phyloP scores from a whole-genome alignment of 2,329 filamentous ascomycete genomes.

The Trichoderma semiorbis region DNA sequence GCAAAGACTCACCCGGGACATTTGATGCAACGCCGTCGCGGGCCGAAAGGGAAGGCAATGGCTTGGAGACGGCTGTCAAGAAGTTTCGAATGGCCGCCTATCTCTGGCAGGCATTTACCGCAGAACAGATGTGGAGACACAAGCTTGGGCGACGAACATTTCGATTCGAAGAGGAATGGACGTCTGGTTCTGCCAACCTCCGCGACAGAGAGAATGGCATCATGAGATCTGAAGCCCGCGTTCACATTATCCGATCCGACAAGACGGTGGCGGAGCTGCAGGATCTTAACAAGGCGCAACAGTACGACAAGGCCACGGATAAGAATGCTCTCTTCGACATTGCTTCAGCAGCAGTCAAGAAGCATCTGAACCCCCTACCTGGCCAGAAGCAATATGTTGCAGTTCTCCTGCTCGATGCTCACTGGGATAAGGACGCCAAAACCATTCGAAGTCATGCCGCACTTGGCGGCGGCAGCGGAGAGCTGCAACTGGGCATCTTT shows the following conservation, averaged over 20 bases:
- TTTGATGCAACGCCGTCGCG: constrained; percentile 80
- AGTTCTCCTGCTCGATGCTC: constrained; percentile 78
- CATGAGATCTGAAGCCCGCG: constrained; percentile 85
- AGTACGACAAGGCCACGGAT: constrained; percentile 65
- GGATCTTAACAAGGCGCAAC: constrained; percentile 73
- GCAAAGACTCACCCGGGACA: constrained; percentile 79
- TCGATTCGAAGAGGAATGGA: constrained; percentile 94
- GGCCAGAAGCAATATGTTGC: constrained; percentile 89
- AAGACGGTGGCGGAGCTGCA: constrained; percentile 83
- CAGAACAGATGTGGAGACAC: constrained; percentile 92
- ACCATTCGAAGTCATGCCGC: constrained; percentile 78
- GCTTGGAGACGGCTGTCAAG: constrained; percentile 71
- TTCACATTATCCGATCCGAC: constrained; percentile 79
- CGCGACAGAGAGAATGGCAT: constrained; percentile 67
- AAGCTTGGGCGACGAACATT: constrained; percentile 82
- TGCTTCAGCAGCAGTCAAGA: constrained; percentile 71
- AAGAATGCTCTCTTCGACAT: constrained; percentile 74
- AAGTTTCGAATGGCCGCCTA: constrained; percentile 97
- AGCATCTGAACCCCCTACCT: constrained; percentile 68
- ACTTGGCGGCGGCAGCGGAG: constrained; percentile 69
- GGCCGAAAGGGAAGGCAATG: constrained; percentile 75
- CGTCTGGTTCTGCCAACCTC: constrained; percentile 71
- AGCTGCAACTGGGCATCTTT: constrained; percentile 81
- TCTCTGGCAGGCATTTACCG: constrained; percentile 94
- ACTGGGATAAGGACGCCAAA: constrained; percentile 73